Percentiles rank a stretch among this genome's conserved stretches.
These are phyloP conservation scores for Phialocephala sp. DNA, from an alignment of 2,329 filamentous ascomycete genomes.

Conservation along the genomic window DNA sequence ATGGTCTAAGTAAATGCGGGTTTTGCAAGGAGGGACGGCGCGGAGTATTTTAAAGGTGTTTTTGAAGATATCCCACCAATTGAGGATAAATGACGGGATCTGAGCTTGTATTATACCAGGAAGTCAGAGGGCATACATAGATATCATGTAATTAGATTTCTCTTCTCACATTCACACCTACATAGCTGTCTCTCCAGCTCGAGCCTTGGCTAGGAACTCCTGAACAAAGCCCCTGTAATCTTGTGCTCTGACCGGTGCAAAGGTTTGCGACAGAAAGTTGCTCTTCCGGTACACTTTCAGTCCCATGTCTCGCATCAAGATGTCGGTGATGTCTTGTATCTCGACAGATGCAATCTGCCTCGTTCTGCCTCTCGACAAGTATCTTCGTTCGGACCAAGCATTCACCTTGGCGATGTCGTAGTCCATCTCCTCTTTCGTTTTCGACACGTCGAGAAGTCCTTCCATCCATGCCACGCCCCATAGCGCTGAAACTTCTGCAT, in stretches of 20 bases:
- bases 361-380: slow-evolving; percentile 17
- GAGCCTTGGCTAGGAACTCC: slow-evolving; percentile 12
- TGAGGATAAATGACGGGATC: neutral
- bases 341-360: slow-evolving; percentile 23
- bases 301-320: slow-evolving; percentile 22
- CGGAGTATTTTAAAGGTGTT: neutral
- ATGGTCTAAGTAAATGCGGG: slow-evolving; percentile 15
- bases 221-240: slow-evolving; percentile 26
- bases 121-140: neutral
- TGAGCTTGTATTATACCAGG: neutral
- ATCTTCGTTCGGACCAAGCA: slow-evolving; percentile 24
- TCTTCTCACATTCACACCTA: neutral
- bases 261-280: slow-evolving; percentile 12
- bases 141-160: neutral
- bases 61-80: neutral
- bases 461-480: slow-evolving; percentile 28
- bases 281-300: slow-evolving; percentile 17
- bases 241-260: slow-evolving; percentile 11
- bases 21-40: neutral
- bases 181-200: neutral
- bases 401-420: slow-evolving; percentile 25
- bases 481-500: slow-evolving; percentile 23
- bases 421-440: slow-evolving; percentile 23
- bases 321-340: slow-evolving; percentile 22
- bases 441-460: slow-evolving; percentile 16